Evolutionary conservation across 2,329 filamentous ascomycete species (phyloP).

Genomic region (Teratosphaeria zuluensis): DNA sequence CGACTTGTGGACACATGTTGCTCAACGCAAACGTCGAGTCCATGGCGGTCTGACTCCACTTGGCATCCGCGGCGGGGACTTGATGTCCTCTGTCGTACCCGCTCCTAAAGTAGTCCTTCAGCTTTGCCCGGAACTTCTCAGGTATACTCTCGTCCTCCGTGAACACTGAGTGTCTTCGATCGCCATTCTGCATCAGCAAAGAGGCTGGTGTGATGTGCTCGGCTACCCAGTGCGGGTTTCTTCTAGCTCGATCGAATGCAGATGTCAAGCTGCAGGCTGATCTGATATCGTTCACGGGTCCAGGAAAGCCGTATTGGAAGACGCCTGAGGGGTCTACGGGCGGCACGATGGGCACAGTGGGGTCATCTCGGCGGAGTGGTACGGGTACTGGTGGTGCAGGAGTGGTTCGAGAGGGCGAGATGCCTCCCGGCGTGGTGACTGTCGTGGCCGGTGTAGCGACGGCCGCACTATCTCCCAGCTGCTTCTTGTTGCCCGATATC

Average conservation of each 20-base stretch:
- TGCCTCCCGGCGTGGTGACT: conserved; percentile 14
- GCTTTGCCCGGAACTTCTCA: conserved; percentile 73
- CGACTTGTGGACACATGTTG: conserved; percentile 98
- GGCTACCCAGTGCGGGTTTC: conserved; percentile 84
- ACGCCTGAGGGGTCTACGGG: conserved; percentile 42
- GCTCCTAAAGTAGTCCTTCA: conserved; percentile 89
- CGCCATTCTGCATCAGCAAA: conserved; percentile 61
- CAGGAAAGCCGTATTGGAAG: conserved; percentile 66
- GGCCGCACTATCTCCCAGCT: conserved; percentile 15
- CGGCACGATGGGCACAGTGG: conserved; percentile 13
- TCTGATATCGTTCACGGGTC: conserved; percentile 75
- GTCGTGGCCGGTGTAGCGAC: conserved; percentile 26
- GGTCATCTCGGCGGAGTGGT: conserved; percentile 16
- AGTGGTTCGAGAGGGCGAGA: conserved; percentile 14
- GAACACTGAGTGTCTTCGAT: conserved; percentile 77
- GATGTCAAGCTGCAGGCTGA: conserved; percentile 69
- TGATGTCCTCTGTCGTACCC: conserved; percentile 96
- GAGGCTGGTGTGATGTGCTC: conserved; percentile 94
- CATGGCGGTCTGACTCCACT: conserved; percentile 92
- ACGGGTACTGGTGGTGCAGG: conserved; percentile 17
- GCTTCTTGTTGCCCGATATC: conserved; percentile 18
- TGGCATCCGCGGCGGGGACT: conserved; percentile 89
- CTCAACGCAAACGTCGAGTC: conserved; percentile 84
- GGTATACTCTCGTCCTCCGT: conserved; percentile 73
- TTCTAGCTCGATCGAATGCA: conserved; percentile 77